phyloP scores from a whole-genome alignment of 176 grass and related monocot genomes.

The Cocos nucifera region DNA sequence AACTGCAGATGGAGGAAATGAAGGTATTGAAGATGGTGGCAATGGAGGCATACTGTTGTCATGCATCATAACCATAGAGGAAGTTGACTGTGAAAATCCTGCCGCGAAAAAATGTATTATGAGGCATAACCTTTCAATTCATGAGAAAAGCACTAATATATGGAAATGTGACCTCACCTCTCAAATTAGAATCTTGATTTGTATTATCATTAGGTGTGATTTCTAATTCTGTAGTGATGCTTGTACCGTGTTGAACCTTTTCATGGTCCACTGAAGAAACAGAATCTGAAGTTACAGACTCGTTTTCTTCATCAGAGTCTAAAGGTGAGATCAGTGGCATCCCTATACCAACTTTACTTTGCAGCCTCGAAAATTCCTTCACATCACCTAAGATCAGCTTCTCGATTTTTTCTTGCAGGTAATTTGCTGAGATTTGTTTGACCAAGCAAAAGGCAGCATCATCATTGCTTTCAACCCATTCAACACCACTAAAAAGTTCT shows the following conservation, averaged over 20 bases:
- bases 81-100: conserved; percentile 22
- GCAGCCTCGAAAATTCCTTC: conserved; percentile 59
- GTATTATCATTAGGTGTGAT: conserved; percentile 28
- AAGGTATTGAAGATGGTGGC: neutral
- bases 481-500: conserved; percentile 90
- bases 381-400: conserved; percentile 83
- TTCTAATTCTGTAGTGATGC: conserved; percentile 36
- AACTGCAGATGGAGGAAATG: conserved; percentile 10
- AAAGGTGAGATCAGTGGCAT: conserved; percentile 58
- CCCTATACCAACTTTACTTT: conserved; percentile 58
- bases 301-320: conserved; percentile 96
- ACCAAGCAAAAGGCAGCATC: conserved; percentile 85
- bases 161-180: conserved; percentile 24
- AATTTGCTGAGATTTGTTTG: conserved; percentile 86
- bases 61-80: conserved; percentile 14
- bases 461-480: conserved; percentile 82
- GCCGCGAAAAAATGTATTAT: conserved; percentile 12
- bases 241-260: conserved; percentile 46
- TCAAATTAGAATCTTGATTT: conserved; percentile 55
- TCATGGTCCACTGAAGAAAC: conserved; percentile 61
- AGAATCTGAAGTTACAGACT: conserved; percentile 87
- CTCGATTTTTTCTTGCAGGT: conserved; percentile 80
- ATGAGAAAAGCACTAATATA: neutral
- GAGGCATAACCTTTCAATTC: neutral
- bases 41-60: neutral